Percentiles rank a stretch among this genome's conserved stretches.
Conservation (phyloP, 169 alveolate genomes). For the Eimeria nieschulzi region DNA sequence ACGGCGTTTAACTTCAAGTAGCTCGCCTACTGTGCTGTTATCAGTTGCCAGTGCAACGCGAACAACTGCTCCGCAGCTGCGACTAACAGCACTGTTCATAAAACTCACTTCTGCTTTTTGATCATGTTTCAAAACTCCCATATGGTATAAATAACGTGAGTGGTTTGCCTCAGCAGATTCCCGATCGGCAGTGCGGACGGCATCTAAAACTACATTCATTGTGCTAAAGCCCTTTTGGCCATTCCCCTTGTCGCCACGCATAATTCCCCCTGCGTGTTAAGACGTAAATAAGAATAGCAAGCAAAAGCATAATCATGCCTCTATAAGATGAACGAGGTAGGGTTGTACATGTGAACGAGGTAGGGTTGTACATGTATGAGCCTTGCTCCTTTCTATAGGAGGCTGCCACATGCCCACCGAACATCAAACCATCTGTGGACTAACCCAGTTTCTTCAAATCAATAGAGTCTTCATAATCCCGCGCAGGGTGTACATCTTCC, state of each 20-base stretch:
- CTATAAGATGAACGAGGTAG: no score
- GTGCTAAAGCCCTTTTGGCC: conserved; percentile 35
- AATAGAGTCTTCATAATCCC: conserved; percentile 84
- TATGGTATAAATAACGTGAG: conserved; percentile 16
- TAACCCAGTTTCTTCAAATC: conserved; percentile 79
- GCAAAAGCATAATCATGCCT: no score
- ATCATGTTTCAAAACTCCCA: conserved; percentile 54
- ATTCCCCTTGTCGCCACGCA: conserved; percentile 52
- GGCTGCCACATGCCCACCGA: no score
- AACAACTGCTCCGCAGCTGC: no score
- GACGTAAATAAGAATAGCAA: not conserved
- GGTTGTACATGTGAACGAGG: no score
- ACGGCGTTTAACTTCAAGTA: no score
- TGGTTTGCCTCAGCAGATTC: conserved; percentile 72
- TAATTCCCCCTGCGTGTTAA: conserved; percentile 46
- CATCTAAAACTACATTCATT: conserved; percentile 56
- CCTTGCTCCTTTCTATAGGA: not conserved
- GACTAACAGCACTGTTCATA: no score
- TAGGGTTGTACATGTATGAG: no score
- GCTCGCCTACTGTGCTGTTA: no score
- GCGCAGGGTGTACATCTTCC: conserved; percentile 82
- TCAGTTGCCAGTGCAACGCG: no score
- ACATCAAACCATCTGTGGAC: not conserved
- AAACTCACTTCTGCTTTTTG: conserved; percentile 39
- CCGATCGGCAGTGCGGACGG: conserved; percentile 67